Percentiles rank a stretch among this genome's conserved stretches.
phyloP scores from a whole-genome alignment of 352 stramenopile species.

The Phytopythium montanum region DNA sequence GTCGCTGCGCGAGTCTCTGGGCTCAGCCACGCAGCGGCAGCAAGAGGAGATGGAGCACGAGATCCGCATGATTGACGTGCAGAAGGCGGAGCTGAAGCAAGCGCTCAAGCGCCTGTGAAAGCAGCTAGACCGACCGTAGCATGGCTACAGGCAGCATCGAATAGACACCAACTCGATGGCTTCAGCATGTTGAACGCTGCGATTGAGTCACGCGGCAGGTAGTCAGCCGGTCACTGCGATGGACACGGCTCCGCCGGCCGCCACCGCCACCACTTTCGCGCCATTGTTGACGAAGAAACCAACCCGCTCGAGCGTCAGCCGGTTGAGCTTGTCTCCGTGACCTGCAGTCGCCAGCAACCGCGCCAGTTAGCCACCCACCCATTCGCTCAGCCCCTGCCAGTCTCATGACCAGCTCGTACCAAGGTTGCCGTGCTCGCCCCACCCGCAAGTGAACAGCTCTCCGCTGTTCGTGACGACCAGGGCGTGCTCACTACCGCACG shows the following conservation, averaged over 20 bases:
- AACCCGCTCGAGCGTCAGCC: constrained; percentile 30
- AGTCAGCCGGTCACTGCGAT: constrained; percentile 29
- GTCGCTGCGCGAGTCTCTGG: constrained; percentile 21
- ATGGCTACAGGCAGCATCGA: background rate
- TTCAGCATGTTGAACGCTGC: background rate
- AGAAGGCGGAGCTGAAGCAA: constrained; percentile 51
- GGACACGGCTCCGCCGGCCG: constrained; percentile 62
- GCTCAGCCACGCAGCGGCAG: constrained; percentile 9
- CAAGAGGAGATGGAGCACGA: constrained; percentile 43
- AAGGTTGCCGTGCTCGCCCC: constrained; percentile 83
- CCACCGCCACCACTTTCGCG: constrained; percentile 28
- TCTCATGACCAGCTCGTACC: constrained; percentile 23
- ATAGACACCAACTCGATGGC: background rate
- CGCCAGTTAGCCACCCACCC: background rate
- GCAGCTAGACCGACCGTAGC: background rate
- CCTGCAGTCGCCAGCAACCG: constrained; percentile 23
- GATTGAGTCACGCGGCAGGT: too few species aligned
- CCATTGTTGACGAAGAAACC: constrained; percentile 34
- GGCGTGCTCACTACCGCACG: constrained; percentile 73
- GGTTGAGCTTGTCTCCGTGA: constrained; percentile 51
- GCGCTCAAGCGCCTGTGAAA: constrained; percentile 40
- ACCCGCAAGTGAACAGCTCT: constrained; percentile 74
- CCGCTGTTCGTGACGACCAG: constrained; percentile 49
- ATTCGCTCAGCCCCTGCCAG: background rate
- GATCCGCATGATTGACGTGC: constrained; percentile 46